phyloP scores from a whole-genome alignment of 2,329 filamentous ascomycete genomes.

The Cladosporium halotolerans region DNA sequence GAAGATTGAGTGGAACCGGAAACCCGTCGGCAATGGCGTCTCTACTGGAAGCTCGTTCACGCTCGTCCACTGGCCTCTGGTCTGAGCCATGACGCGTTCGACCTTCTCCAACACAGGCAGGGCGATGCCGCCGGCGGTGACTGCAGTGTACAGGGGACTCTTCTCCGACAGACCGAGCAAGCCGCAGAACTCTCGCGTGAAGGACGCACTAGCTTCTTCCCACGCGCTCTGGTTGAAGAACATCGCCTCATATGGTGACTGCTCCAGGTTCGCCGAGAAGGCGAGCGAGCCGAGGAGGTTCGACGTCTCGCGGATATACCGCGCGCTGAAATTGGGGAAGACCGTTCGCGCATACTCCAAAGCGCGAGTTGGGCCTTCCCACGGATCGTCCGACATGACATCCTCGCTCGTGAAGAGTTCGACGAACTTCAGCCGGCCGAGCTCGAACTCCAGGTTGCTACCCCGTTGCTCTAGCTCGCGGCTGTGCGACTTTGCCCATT shows the following conservation, averaged over 20 bases:
- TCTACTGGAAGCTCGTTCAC: constrained; percentile 77
- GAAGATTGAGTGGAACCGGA: constrained; percentile 88
- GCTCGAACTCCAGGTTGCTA: constrained; percentile 91
- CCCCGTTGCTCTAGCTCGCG: constrained; percentile 68
- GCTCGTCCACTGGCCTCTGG: constrained; percentile 91
- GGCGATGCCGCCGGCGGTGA: constrained; percentile 86
- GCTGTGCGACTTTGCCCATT: constrained; percentile 73
- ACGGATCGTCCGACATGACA: constrained; percentile 36
- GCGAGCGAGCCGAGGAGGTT: constrained; percentile 75
- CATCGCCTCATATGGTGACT: constrained; percentile 71
- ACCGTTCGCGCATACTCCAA: constrained; percentile 68
- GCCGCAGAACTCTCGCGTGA: constrained; percentile 58
- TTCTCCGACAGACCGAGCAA: constrained; percentile 83
- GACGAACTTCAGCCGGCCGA: constrained; percentile 82
- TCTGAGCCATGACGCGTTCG: constrained; percentile 77
- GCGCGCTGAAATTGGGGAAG: constrained; percentile 66
- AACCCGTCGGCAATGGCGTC: constrained; percentile 57
- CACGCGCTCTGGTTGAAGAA: constrained; percentile 74
- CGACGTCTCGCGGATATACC: constrained; percentile 74
- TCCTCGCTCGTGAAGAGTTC: constrained; percentile 67
- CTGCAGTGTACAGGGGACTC: constrained; percentile 86
- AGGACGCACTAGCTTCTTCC: constrained; percentile 76
- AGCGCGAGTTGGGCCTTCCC: constrained; percentile 58
- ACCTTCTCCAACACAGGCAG: constrained; percentile 85
- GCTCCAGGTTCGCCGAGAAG: constrained; percentile 65